phyloP scores from a whole-genome alignment of 2,329 filamentous ascomycete genomes.

The Penicillium sp. region DNA sequence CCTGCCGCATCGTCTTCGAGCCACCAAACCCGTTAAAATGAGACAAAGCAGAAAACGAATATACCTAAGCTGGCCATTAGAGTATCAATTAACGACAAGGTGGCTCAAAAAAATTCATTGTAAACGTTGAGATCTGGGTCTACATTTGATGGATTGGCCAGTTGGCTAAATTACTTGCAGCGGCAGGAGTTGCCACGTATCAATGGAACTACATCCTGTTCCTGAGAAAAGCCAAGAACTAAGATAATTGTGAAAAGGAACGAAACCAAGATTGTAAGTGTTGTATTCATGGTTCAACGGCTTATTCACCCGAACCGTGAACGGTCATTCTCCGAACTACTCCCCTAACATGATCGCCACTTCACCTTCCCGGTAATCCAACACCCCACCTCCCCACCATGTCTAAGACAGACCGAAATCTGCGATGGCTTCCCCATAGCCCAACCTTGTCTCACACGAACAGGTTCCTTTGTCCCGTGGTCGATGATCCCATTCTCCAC shows the following conservation, averaged over 20 bases:
- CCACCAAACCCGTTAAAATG: too few species aligned
- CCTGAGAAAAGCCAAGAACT: not conserved
- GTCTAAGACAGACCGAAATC: slow-evolving; percentile 3
- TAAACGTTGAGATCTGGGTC: too few species aligned
- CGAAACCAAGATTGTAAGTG: too few species aligned
- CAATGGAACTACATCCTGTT: not conserved
- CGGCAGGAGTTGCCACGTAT: not conserved
- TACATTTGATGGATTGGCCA: too few species aligned
- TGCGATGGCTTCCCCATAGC: slow-evolving; percentile 1
- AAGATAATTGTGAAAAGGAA: not conserved
- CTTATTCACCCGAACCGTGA: not conserved
- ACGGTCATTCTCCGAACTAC: not conserved
- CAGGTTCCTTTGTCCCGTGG: not conserved
- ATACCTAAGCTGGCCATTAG: too few species aligned
- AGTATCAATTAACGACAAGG: too few species aligned
- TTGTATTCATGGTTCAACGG: not conserved
- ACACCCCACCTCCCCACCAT: slow-evolving; percentile 4
- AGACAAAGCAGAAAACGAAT: too few species aligned
- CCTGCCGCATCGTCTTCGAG: too few species aligned
- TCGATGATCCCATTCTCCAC: not conserved
- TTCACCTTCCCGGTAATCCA: slow-evolving; percentile 11
- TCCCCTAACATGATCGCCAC: not conserved
- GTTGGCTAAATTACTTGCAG: too few species aligned
- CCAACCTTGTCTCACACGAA: slow-evolving; percentile 6
- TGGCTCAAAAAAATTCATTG: too few species aligned